phyloP scores from a whole-genome alignment of 495 filamentous ascomycete genomes.

The Neurospora sp. region DNA sequence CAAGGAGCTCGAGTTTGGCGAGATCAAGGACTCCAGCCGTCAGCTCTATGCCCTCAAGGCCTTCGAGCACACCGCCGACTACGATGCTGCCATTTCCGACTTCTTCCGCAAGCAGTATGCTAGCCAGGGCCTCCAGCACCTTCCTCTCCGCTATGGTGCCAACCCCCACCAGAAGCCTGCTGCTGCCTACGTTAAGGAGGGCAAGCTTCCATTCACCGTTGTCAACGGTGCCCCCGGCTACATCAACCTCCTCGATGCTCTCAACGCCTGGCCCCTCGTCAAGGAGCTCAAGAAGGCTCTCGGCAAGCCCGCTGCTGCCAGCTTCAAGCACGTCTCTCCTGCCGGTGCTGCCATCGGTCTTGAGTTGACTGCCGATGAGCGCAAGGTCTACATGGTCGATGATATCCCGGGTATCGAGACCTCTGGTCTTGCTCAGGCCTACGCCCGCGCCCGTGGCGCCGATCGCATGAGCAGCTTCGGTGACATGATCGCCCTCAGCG shows the following conservation, averaged over 20 bases:
- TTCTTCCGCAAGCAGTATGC: conserved; percentile 98
- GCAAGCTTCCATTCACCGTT: conserved; percentile 86
- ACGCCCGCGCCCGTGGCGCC: conserved; percentile 86
- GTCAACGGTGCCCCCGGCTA: conserved; percentile 89
- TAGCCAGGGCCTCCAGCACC: conserved; percentile 68
- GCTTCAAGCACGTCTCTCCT: conserved; percentile 98
- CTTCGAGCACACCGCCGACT: conserved; percentile 97
- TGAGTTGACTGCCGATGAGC: conserved; percentile 73
- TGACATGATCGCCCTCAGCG: conserved; percentile 87
- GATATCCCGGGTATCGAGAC: conserved; percentile 82
- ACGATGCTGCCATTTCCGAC: conserved; percentile 84
- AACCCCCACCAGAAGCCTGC: conserved; percentile 98
- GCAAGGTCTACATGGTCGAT: conserved; percentile 96
- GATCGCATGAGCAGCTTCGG: conserved; percentile 98
- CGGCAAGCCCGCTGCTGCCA: conserved; percentile 82
- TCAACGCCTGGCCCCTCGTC: conserved; percentile 94
- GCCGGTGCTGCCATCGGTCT: conserved; percentile 91
- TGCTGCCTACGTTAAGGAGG: conserved; percentile 62
- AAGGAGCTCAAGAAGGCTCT: conserved; percentile 91
- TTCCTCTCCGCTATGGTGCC: conserved; percentile 83
- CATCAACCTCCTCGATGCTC: conserved; percentile 91
- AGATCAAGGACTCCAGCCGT: conserved; percentile 71
- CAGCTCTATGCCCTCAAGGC: conserved; percentile 90
- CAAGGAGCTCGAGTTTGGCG: conserved; percentile 75
- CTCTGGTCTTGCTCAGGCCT: conserved; percentile 82